These are phyloP conservation scores for Leptosphaerulina australis DNA, from an alignment of 2,329 filamentous ascomycete genomes.

Conservation along the genomic window DNA sequence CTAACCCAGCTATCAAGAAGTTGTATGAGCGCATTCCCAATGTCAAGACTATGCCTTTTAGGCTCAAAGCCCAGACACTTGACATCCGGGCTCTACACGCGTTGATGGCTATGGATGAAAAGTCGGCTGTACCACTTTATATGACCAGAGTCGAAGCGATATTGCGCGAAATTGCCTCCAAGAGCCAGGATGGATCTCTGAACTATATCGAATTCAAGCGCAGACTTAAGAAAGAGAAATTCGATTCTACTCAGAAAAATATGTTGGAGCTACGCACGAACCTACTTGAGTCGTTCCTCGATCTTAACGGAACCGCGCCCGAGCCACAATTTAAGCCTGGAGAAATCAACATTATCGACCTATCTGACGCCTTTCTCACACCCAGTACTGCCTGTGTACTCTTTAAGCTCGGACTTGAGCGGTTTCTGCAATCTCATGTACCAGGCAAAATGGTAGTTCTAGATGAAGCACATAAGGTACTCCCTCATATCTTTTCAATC, in stretches of 20 bases:
- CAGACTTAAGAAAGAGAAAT: conserved; percentile 19
- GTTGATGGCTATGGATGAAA: conserved; percentile 27
- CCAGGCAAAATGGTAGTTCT: conserved; percentile 67
- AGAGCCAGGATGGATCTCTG: conserved; percentile 55
- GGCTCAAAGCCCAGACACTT: conserved; percentile 56
- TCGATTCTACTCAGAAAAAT: conserved; percentile 52
- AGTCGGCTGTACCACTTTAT: conserved; percentile 58
- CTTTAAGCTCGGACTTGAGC: conserved; percentile 72
- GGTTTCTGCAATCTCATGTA: conserved; percentile 62
- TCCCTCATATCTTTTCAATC: neutral
- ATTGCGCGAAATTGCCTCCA: conserved; percentile 61
- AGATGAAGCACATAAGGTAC: conserved; percentile 77
- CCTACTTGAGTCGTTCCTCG: conserved; percentile 69
- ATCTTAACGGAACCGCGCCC: conserved; percentile 26
- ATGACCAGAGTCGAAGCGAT: conserved; percentile 54
- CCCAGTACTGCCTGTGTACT: conserved; percentile 70
- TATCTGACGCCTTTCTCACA: conserved; percentile 74
- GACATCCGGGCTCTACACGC: conserved; percentile 57
- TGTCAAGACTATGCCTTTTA: conserved; percentile 55
- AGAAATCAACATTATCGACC: conserved; percentile 69
- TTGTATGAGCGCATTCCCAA: conserved; percentile 40
- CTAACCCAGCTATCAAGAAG: conserved; percentile 28
- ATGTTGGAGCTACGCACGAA: conserved; percentile 67
- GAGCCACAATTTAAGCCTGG: conserved; percentile 49
- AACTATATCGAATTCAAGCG: conserved; percentile 52